phyloP scores from a whole-genome alignment of 345 rosid genomes.

The Moricandia moricandioides region DNA sequence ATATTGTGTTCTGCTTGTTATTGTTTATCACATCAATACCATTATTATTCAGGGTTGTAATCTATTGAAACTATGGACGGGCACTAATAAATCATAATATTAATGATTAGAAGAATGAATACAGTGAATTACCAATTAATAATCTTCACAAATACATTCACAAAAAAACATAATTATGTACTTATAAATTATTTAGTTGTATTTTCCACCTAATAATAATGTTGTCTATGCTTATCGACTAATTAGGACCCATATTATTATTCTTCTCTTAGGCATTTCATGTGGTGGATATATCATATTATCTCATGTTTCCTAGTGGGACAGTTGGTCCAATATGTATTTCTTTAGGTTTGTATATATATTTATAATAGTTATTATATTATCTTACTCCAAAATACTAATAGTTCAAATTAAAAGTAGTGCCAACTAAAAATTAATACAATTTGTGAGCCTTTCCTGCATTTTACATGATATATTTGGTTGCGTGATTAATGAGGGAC shows the following conservation, averaged over 20 bases:
- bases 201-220: constrained; percentile 30
- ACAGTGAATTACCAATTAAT: neutral
- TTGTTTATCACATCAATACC: neutral
- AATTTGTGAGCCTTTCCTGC: neutral
- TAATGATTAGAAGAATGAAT: constrained; percentile 9
- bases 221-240: constrained; percentile 33
- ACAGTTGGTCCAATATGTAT: constrained; percentile 24
- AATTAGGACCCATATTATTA: constrained; percentile 33
- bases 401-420: neutral
- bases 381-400: neutral
- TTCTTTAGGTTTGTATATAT: neutral
- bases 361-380: neutral
- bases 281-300: constrained; percentile 26
- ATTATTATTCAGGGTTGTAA: neutral
- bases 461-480: neutral
- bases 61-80: constrained; percentile 13
- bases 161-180: neutral
- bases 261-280: constrained; percentile 33
- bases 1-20: neutral
- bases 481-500: constrained; percentile 14
- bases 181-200: neutral
- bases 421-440: neutral
- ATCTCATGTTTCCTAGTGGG: constrained; percentile 25
- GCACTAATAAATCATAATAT: neutral
- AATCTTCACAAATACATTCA: neutral